Conservation (phyloP, 2,329 filamentous ascomycete genomes). For the Gaeumannomyces tritici region DNA sequence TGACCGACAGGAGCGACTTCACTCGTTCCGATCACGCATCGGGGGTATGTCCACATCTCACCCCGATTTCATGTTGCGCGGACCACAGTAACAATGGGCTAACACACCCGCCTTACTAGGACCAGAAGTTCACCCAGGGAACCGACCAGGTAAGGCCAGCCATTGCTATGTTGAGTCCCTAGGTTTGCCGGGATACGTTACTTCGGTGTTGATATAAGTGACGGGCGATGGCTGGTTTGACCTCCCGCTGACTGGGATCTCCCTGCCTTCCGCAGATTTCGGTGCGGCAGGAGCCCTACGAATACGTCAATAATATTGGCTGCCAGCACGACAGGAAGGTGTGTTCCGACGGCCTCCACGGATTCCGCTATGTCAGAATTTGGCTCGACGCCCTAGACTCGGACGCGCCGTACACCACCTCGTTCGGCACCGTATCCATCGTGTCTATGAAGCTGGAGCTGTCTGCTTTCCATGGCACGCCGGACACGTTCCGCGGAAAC, state of each 20-base stretch:
- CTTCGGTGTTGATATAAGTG: neutral
- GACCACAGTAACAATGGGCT: neutral
- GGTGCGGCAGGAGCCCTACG: constrained; percentile 28
- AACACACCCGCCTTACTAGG: constrained; percentile 5
- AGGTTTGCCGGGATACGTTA: neutral
- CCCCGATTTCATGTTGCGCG: neutral
- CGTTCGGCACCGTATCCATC: constrained; percentile 32
- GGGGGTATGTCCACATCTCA: constrained; percentile 11
- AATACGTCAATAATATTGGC: constrained; percentile 33
- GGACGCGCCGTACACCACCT: constrained; percentile 33
- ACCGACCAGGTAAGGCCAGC: constrained; percentile 31
- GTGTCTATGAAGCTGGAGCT: constrained; percentile 29
- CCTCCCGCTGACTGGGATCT: too few relatives aligned
- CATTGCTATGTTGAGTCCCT: neutral
- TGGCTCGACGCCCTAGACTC: constrained; percentile 30
- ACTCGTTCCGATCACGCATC: constrained; percentile 34
- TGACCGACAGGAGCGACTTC: constrained; percentile 35
- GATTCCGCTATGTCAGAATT: constrained; percentile 41
- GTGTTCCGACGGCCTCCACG: constrained; percentile 41
- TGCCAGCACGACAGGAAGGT: constrained; percentile 32
- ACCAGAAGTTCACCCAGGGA: constrained; percentile 27
- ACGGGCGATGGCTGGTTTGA: too few relatives aligned
- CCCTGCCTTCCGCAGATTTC: constrained; percentile 25
- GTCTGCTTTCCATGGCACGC: constrained; percentile 34
- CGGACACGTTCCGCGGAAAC: constrained; percentile 38